Evolutionary conservation across 179 eudicot species (phyloP).

Genomic region (Pouteria campechiana): DNA sequence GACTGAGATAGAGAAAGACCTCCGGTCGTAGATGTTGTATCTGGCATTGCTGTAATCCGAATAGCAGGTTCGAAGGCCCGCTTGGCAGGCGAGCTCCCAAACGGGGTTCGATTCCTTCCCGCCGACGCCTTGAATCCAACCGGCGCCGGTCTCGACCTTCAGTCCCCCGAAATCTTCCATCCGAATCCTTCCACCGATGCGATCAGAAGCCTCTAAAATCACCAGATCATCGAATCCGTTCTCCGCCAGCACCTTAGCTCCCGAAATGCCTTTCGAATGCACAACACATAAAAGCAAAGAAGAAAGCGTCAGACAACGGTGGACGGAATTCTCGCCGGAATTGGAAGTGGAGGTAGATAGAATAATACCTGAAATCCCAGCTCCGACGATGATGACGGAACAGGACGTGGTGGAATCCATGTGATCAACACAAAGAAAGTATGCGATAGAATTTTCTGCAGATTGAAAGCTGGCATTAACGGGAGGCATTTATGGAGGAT

Average conservation of each 20-base stretch:
- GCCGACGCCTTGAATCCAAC: slow-evolving; percentile 93
- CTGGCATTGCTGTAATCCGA: slow-evolving; percentile 88
- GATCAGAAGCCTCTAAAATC: slow-evolving; percentile 72
- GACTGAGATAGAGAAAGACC: slow-evolving; percentile 17
- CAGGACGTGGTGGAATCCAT: slow-evolving; percentile 52
- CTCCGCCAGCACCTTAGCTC: slow-evolving; percentile 61
- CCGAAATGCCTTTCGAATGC: slow-evolving; percentile 44
- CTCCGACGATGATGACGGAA: slow-evolving; percentile 77
- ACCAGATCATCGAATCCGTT: slow-evolving; percentile 66
- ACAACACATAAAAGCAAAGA: not conserved
- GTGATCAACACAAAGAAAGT: slow-evolving; percentile 5
- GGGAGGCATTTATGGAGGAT: not conserved
- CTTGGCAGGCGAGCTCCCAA: slow-evolving; percentile 53
- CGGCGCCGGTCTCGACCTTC: slow-evolving; percentile 85
- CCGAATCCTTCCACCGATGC: slow-evolving; percentile 66
- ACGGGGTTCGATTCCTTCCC: slow-evolving; percentile 62
- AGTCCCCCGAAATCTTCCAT: slow-evolving; percentile 59
- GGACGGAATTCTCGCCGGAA: not conserved
- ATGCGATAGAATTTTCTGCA: slow-evolving; percentile 1
- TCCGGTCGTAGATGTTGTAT: slow-evolving; percentile 69
- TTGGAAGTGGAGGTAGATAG: not conserved
- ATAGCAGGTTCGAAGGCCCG: slow-evolving; percentile 58
- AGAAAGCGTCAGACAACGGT: not conserved
- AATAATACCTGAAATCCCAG: slow-evolving; percentile 67
- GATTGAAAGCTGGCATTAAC: too few species aligned